Percentiles rank a stretch among this genome's conserved stretches.
phyloP scores from a whole-genome alignment of 495 filamentous ascomycete species.

The Tuber aestivum region DNA sequence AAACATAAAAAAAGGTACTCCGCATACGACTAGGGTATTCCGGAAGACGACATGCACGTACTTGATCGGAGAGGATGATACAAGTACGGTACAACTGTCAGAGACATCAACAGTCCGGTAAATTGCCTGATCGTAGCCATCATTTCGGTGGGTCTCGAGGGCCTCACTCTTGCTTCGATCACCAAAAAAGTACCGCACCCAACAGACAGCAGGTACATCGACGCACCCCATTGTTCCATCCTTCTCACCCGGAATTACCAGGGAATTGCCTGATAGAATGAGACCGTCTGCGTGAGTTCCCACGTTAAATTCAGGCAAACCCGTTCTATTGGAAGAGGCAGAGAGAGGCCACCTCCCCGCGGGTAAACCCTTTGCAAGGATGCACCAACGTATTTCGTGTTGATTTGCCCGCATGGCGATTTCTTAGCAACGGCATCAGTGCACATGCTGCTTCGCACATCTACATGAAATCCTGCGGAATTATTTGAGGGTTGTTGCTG shows the following conservation, averaged over 20 bases:
- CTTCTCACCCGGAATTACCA: not conserved
- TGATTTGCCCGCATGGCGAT: not conserved
- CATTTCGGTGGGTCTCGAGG: not conserved
- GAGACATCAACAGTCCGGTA: not conserved
- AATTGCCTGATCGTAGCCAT: not conserved
- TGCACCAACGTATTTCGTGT: not conserved
- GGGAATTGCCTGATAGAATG: not conserved
- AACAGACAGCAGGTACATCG: not conserved
- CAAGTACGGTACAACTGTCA: not conserved
- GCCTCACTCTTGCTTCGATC: not conserved
- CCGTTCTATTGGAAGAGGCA: not conserved
- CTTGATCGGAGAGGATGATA: not conserved
- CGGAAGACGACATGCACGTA: constrained; percentile 3
- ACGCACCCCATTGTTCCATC: not conserved
- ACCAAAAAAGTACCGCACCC: not conserved
- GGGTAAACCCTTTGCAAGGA: not conserved
- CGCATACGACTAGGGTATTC: not conserved
- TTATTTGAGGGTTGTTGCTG: not conserved
- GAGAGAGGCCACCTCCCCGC: not conserved
- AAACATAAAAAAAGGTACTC: constrained; percentile 5
- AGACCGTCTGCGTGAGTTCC: not conserved
- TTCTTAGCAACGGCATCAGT: not conserved
- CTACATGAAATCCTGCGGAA: not conserved
- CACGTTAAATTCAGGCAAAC: not conserved
- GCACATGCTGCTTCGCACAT: not conserved